Evolutionary conservation across 768 basidiomycete species (phyloP).

Genomic region (Mycena vulgaris): DNA sequence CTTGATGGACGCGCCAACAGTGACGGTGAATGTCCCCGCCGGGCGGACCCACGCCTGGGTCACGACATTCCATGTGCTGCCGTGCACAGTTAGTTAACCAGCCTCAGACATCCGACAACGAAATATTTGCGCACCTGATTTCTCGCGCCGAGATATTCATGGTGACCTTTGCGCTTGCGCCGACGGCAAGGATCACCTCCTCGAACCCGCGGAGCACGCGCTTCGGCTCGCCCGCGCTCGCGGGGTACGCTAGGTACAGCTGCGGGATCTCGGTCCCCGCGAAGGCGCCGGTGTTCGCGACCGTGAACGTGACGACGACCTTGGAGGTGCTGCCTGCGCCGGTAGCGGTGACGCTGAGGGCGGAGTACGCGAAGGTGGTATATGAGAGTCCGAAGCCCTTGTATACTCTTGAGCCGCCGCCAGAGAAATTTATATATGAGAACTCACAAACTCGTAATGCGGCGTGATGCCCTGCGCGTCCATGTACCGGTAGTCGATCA

Average conservation of each 20-base stretch:
- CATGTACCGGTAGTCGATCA: conserved; percentile 80
- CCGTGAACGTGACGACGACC: conserved; percentile 55
- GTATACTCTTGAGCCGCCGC: too few relatives aligned
- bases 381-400: conserved; percentile 85
- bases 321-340: conserved; percentile 46
- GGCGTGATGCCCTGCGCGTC: conserved; percentile 67
- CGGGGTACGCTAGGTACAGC: conserved; percentile 67
- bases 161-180: conserved; percentile 53
- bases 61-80: conserved; percentile 28
- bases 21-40: conserved; percentile 32
- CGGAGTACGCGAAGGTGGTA: conserved; percentile 78
- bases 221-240: conserved; percentile 62
- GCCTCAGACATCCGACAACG: not conserved
- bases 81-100: not conserved
- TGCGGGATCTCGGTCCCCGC: conserved; percentile 70
- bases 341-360: conserved; percentile 57
- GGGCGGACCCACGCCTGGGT: conserved; percentile 34
- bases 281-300: conserved; percentile 64
- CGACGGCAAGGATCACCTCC: conserved; percentile 57
- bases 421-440: too few relatives aligned
- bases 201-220: conserved; percentile 69
- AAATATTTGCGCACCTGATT: conserved; percentile 55
- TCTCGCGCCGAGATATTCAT: conserved; percentile 58
- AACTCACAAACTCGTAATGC: conserved; percentile 75
- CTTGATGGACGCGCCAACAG: conserved; percentile 38